Conservation (phyloP, 805 yeast species). For the Novakomyces olei region DNA sequence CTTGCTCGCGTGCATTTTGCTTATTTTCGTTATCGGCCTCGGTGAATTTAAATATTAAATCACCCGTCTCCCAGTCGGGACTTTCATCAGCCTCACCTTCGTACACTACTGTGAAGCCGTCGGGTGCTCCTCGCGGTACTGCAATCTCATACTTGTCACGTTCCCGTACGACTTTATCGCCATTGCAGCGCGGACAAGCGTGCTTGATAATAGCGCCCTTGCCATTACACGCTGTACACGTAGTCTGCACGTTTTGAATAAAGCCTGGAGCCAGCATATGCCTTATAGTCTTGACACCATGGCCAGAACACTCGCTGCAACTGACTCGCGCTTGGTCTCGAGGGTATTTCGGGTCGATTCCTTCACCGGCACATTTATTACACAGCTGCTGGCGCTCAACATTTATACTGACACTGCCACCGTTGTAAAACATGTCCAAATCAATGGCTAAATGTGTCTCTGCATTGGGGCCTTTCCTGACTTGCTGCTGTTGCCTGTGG, state of each 20-base stretch:
- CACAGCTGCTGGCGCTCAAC: slow-evolving; percentile 57
- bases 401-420: slow-evolving; percentile 37
- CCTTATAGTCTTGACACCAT: slow-evolving; percentile 41
- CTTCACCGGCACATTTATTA: slow-evolving; percentile 59
- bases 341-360: slow-evolving; percentile 25
- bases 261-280: slow-evolving; percentile 75
- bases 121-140: slow-evolving; percentile 46
- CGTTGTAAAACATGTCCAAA: slow-evolving; percentile 46
- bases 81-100: slow-evolving; percentile 63
- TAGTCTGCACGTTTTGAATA: slow-evolving; percentile 62
- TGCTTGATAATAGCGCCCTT: slow-evolving; percentile 43
- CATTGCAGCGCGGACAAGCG: slow-evolving; percentile 49
- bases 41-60: slow-evolving; percentile 35
- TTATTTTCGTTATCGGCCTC: slow-evolving; percentile 32
- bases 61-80: slow-evolving; percentile 71
- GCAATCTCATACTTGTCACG: slow-evolving; percentile 36
- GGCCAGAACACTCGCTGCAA: slow-evolving; percentile 59
- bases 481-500: slow-evolving; percentile 15
- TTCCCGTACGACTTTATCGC: slow-evolving; percentile 38
- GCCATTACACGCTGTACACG: slow-evolving; percentile 66
- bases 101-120: slow-evolving; percentile 34
- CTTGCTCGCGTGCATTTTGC: slow-evolving; percentile 21
- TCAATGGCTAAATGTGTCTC: slow-evolving; percentile 33
- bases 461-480: slow-evolving; percentile 39
- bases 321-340: slow-evolving; percentile 39